These are phyloP conservation scores for Taphrina pruni DNA, from an alignment of 1,139 yeast species.

Conservation along the genomic window DNA sequence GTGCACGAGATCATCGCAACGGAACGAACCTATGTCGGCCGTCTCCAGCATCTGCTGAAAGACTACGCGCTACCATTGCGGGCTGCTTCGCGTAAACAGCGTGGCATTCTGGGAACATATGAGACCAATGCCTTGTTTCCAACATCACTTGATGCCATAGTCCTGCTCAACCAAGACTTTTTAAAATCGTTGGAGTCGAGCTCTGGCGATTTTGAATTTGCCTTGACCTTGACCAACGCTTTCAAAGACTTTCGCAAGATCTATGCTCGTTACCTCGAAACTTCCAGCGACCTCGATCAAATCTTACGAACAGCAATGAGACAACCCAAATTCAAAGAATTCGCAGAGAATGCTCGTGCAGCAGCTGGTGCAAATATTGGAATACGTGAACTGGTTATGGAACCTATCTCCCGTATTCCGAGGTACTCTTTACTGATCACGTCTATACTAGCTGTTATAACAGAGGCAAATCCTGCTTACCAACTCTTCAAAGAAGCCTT, in stretches of 20 bases:
- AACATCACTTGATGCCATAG: constrained; percentile 39
- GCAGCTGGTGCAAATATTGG: constrained; percentile 34
- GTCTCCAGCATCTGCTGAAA: constrained; percentile 36
- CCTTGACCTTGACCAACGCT: constrained; percentile 26
- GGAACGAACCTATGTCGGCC: constrained; percentile 35
- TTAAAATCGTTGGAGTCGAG: constrained; percentile 32
- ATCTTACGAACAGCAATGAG: constrained; percentile 29
- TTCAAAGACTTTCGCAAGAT: constrained; percentile 38
- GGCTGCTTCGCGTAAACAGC: constrained; percentile 30
- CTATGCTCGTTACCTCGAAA: constrained; percentile 40
- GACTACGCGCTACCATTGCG: constrained; percentile 41
- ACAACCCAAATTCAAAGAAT: constrained; percentile 34
- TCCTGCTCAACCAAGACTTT: constrained; percentile 40
- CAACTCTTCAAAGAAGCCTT: constrained; percentile 36
- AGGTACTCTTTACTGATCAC: constrained; percentile 41
- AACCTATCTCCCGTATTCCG: constrained; percentile 41
- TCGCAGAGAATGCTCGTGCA: constrained; percentile 19
- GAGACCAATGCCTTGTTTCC: constrained; percentile 41
- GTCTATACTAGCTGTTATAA: constrained; percentile 20
- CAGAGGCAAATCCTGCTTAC: constrained; percentile 39
- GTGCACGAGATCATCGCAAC: constrained; percentile 40
- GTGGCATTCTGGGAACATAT: constrained; percentile 36
- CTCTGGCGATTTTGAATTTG: constrained; percentile 28
- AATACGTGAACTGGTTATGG: constrained; percentile 42
- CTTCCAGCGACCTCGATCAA: constrained; percentile 34